Evolutionary conservation across 1,284 basidiomycete genomes (phyloP).

Genomic region (Grifola frondosa): DNA sequence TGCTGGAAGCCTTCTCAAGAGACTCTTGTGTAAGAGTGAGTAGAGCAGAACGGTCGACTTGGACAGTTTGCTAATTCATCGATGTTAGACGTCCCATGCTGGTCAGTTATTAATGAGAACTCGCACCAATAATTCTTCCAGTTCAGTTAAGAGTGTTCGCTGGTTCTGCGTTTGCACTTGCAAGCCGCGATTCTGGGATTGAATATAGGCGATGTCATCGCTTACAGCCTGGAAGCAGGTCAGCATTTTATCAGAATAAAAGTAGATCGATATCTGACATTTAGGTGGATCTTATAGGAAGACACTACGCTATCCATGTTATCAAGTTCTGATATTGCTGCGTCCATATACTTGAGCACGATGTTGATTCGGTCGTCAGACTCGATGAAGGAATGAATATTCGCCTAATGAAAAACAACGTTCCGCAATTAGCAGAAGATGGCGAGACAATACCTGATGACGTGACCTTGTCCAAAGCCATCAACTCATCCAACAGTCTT

Average conservation of each 20-base stretch:
- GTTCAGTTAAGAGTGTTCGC: slow-evolving; percentile 74
- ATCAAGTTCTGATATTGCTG: slow-evolving; percentile 83
- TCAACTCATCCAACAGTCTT: slow-evolving; percentile 81
- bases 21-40: slow-evolving; percentile 83
- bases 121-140: slow-evolving; percentile 81
- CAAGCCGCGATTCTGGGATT: slow-evolving; percentile 93
- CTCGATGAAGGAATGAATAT: slow-evolving; percentile 96
- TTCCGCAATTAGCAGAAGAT: background rate
- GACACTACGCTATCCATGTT: slow-evolving; percentile 84
- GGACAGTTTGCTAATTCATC: slow-evolving; percentile 78
- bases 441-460: background rate
- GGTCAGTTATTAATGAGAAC: background rate
- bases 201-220: slow-evolving; percentile 95
- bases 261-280: slow-evolving; percentile 53
- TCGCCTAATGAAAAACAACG: slow-evolving; percentile 61
- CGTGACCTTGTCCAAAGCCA: slow-evolving; percentile 85
- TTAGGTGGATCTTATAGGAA: slow-evolving; percentile 92
- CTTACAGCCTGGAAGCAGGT: slow-evolving; percentile 70
- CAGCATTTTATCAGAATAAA: background rate
- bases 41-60: slow-evolving; percentile 81
- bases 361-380: slow-evolving; percentile 83
- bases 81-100: background rate
- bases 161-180: slow-evolving; percentile 99
- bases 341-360: slow-evolving; percentile 89
- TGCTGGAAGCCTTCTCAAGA: slow-evolving; percentile 74